Evolutionary conservation across 148 eudicot species (phyloP).

Genomic region (Linanthus parryae): DNA sequence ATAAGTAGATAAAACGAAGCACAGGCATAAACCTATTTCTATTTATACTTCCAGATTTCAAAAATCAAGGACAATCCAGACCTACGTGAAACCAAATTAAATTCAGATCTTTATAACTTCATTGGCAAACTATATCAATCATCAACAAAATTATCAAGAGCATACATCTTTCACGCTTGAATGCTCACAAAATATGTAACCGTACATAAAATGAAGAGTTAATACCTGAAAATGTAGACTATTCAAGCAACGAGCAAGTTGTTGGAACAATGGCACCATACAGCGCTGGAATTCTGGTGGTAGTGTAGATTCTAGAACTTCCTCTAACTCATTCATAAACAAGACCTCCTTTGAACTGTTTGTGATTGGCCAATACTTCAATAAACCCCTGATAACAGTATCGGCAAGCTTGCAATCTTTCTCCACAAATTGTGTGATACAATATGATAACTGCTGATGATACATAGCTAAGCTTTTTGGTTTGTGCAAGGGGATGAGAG

Average conservation of each 20-base stretch:
- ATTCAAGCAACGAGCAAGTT: constrained; percentile 57
- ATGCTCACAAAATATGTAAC: too few relatives aligned
- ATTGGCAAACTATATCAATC: background rate
- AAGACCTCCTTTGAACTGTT: constrained; percentile 76
- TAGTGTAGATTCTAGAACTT: constrained; percentile 72
- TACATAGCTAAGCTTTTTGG: constrained; percentile 72
- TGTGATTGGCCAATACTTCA: constrained; percentile 78
- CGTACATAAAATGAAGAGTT: background rate
- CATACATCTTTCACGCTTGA: too few relatives aligned
- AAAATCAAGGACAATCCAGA: background rate
- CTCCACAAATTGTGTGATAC: constrained; percentile 71
- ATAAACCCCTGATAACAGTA: constrained; percentile 56
- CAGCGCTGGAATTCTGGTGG: constrained; percentile 64
- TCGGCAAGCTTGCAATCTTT: constrained; percentile 83
- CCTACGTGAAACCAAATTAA: background rate
- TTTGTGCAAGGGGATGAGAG: constrained; percentile 67
- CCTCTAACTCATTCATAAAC: constrained; percentile 70
- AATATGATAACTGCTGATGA: constrained; percentile 68
- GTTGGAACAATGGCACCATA: constrained; percentile 63
- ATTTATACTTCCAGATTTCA: background rate
- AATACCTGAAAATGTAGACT: constrained; percentile 73
- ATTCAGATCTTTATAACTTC: background rate
- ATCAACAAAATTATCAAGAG: background rate
- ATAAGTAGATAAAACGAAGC: background rate
- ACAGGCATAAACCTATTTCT: background rate